Percentiles rank a stretch among this genome's conserved stretches.
Evolutionary conservation across 2,329 filamentous ascomycete species (phyloP).

Genomic region (Cladosporium sp.): DNA sequence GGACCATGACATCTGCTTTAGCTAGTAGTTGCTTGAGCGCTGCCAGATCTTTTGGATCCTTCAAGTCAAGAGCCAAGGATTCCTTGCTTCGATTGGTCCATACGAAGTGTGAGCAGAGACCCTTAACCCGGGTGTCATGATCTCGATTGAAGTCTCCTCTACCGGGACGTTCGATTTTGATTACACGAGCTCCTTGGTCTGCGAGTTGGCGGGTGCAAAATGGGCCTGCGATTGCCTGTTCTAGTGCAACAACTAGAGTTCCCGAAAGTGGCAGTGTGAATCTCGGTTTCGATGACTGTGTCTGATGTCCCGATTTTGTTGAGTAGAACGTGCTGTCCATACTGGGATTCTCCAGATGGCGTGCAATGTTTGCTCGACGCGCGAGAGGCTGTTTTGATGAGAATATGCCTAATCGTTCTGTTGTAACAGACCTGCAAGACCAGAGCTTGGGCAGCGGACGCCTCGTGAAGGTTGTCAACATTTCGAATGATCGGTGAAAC

Average conservation of each 20-base stretch:
- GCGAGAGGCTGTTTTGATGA: background rate
- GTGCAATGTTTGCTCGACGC: too few relatives aligned
- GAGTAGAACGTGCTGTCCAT: background rate
- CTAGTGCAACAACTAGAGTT: conserved; percentile 50
- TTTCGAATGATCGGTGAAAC: too few relatives aligned
- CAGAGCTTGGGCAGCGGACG: too few relatives aligned
- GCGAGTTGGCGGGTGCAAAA: conserved; percentile 54
- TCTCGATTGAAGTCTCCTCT: conserved; percentile 51
- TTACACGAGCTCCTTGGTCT: conserved; percentile 52
- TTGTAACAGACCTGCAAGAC: too few relatives aligned
- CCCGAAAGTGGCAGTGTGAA: conserved; percentile 35
- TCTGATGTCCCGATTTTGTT: background rate
- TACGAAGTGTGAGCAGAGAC: conserved; percentile 52
- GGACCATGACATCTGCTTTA: conserved; percentile 50
- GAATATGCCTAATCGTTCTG: too few relatives aligned
- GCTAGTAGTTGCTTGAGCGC: conserved; percentile 42
- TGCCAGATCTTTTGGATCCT: conserved; percentile 40
- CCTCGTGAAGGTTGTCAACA: too few relatives aligned
- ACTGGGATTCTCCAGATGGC: background rate
- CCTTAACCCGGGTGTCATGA: conserved; percentile 49
- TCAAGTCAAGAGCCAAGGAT: conserved; percentile 49
- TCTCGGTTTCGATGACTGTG: background rate
- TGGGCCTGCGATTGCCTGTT: conserved; percentile 53
- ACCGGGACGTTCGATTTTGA: conserved; percentile 51
- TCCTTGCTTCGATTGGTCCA: conserved; percentile 55